phyloP scores from a whole-genome alignment of 331 rosid genomes.

The Malus hybrid region DNA sequence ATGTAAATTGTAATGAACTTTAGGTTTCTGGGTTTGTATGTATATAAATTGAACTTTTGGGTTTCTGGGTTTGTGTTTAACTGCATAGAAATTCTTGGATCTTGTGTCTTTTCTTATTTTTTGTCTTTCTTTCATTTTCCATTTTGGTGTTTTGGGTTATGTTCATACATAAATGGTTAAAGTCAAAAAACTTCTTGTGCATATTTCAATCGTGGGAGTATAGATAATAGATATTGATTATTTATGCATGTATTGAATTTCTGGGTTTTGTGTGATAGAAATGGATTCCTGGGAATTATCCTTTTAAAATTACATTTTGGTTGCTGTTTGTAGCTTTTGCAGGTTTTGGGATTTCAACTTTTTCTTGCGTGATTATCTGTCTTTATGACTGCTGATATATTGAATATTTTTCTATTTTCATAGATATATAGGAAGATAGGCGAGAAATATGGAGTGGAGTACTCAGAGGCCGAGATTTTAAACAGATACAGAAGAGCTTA shows the following conservation, averaged over 20 bases:
- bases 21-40: background rate
- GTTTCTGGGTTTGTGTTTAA: background rate
- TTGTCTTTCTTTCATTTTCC: background rate
- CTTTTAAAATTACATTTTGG: background rate
- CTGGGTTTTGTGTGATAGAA: background rate
- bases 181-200: background rate
- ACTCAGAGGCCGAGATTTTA: constrained; percentile 80
- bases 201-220: background rate
- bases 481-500: constrained; percentile 86
- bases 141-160: background rate
- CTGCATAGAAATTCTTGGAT: background rate
- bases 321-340: background rate
- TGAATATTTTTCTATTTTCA: background rate
- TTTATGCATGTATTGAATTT: background rate
- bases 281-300: background rate
- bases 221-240: background rate
- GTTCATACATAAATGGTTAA: background rate
- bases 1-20: background rate
- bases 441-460: constrained; percentile 87
- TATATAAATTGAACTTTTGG: background rate
- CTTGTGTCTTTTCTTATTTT: background rate
- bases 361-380: background rate
- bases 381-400: background rate
- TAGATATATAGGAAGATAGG: constrained; percentile 81
- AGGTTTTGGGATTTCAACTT: background rate